Evolutionary conservation across 2,329 filamentous ascomycete genomes (phyloP), one percentile per base, ranked within the genome.

Genomic region (Colletotrichum magnum): DNA sequence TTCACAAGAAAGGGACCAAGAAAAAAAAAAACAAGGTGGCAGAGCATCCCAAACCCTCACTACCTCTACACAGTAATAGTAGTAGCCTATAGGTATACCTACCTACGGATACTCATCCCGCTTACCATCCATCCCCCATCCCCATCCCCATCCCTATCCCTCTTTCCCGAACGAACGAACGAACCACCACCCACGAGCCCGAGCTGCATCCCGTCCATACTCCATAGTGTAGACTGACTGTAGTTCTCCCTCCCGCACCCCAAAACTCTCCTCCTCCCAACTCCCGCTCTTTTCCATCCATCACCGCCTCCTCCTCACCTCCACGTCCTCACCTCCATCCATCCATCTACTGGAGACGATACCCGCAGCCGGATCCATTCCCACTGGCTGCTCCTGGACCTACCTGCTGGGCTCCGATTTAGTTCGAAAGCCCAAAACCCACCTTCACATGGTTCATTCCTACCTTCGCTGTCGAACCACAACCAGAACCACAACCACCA

Each of bases 371-470:
- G 48, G 50, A 45, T 36, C 41, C 64, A 61, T 53, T 48, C 32
- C 50, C 43, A 26, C 57, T 58, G 48, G 26, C 51, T 47, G 56
- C n/a, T 18, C 51, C 24, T 41, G 39, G 41, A 36, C 18, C 15
- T 61, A 53, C 58, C 58, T 36, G 24, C 54, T 59, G 63, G 62
- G 67, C 67, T 68, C 67, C 67, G 63, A 67, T 61, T 67, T 61
- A 53, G 32, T 67, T 69, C 57, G 67, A 26, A 52, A 61, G 62
- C 67, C 63, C 57, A 7, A 36, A 69, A 61, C 62, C 62, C 63
- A 67, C 63, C 45, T 61, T 61, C 57, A 69, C 67, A 67, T 69
- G 67, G 67, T 60, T 18, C n/a, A 52, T 51, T 59, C 16, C 63
- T 62, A 48, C 51, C 2, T 18, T 41, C 52, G 24, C 51, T 16